Base-by-base conservation (phyloP, 345 rosid species). In the Punica granatum region DNA sequence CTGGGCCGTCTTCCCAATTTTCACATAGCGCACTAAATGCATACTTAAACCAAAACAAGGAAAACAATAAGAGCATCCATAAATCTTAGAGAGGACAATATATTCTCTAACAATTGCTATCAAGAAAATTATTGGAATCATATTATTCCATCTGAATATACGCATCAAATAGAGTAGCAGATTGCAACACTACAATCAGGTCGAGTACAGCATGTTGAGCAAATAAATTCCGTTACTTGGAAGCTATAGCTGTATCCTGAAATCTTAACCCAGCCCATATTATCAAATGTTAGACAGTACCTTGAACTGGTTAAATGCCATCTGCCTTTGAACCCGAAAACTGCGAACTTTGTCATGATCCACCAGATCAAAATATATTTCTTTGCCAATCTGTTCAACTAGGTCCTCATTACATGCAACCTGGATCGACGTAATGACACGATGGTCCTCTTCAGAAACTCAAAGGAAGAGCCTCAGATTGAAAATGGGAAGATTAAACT, bases 261-360 rank as follows among this genome's bases (percentile, higher is more conserved):
- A 33, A 10, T 10, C 37, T 35, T 18, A 7, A 19, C 25, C n/a
- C 39, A 33, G 35, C 14, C 43, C 9, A 33, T 31, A 32, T 23
- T 56, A 23, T 10, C 2, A 56, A 56, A 23, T n/a, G 21, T 23
- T 14, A 3, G 7, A 31, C 0, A 60, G 46, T 71, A 85, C 89
- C 86, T 85, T 85, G 58, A 85, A 82, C 36, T 58, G 26, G 54
- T n/a, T 68, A 63, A 85, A 85, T 1, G 72, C 73, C 35, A 60
- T 80, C 72, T 85, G 89, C 70, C 82, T 85, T 73, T 80, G 86
- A 71, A 85, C 75, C 1, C 89, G 89, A 70, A 85, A 82, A 69
- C 75, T 82, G 18, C 72, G 78, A 35, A 82, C 89, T 79, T 82
- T 85, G 58, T 85, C 89, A 74, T 85, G 89, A 77, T 85, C 89